Percentiles rank a stretch among this genome's conserved stretches.
phyloP scores from a whole-genome alignment of 139 green algal species.

The Parachlorella kessleri region DNA sequence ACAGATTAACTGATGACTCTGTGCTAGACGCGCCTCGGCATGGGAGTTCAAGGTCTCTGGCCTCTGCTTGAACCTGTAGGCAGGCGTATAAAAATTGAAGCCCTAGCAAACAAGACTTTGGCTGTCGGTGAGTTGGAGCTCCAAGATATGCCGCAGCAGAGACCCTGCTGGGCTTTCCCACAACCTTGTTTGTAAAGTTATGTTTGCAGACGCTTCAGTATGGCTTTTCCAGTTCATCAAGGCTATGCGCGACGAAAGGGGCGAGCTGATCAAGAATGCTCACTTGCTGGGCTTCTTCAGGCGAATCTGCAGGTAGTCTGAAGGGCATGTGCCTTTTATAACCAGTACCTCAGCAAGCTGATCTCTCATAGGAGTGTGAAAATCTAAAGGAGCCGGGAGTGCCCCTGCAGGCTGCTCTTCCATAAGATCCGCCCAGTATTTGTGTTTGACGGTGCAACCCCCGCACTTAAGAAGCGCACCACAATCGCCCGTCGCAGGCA shows the following conservation, averaged over 20 bases:
- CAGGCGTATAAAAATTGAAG: conserved; percentile 81
- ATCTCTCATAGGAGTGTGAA: too few species aligned
- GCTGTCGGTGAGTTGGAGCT: conserved; percentile 70
- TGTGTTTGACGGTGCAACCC: conserved; percentile 97
- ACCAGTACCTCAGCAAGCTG: too few species aligned
- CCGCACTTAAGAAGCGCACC: conserved; percentile 91
- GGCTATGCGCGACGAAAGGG: conserved; percentile 92
- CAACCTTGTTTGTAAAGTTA: not conserved
- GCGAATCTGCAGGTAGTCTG: conserved; percentile 83
- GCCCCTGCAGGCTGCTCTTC: conserved; percentile 86
- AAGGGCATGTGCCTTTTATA: too few species aligned
- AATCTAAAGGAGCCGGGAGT: too few species aligned
- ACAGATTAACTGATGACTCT: too few species aligned
- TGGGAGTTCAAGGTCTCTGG: conserved; percentile 88
- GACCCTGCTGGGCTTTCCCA: too few species aligned
- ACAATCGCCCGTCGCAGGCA: conserved; percentile 62
- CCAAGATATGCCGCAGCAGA: not conserved
- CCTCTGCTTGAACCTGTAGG: conserved; percentile 88
- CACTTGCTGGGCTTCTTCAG: conserved; percentile 97
- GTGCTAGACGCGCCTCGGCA: too few species aligned
- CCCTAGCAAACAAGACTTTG: conserved; percentile 81
- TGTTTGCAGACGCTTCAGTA: conserved; percentile 89
- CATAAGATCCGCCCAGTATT: conserved; percentile 94
- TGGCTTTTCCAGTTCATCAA: conserved; percentile 98
- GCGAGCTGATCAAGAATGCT: conserved; percentile 92